Base-by-base conservation (phyloP, 306 rosid species). In the Sechiopsis laciniata region DNA sequence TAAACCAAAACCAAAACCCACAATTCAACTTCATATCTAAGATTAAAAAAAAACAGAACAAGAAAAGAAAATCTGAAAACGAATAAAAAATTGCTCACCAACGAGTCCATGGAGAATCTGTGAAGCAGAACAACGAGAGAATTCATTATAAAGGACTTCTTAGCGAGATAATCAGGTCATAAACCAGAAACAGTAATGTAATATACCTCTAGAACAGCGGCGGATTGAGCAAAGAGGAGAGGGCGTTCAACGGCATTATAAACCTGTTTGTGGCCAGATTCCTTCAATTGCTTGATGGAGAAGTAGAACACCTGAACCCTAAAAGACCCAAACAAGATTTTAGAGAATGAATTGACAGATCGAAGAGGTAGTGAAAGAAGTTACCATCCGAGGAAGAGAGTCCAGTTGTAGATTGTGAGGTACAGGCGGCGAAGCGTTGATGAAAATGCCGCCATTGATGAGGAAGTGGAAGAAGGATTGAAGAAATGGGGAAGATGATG, bases 41-140 rank as follows among this genome's bases (percentile, higher is more conserved):
- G 71, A 13, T 10, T 26, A 26, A 32, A n/a, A 32, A n/a, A 37
- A 64, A 51, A 69, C 66, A 59, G 68, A 55, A 59, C 15, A 64
- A 16, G 50, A 59, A 64, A 16, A n/a, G 50, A 55, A 16, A 13
- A 63, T 50, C 58, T 20, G 6, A 21, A 35, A 51, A 20, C 55
- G 76, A 59, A 67, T 37, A 60, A 32, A 35, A 26, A 21, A 74
- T 61, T 76, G 85, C 97, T 85, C 77, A 94, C 98, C 98, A 4
- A 91, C 74, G 70, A 94, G 86, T 50, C 95, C 89, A 79, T 94
- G 99, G 78, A 91, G 80, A 82, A 94, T 85, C 99, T 92, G 83
- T 56, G 60, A 73, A 40, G 29, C 53, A 76, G 65, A 29, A 58
- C 11, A 57, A n/a, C 22, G 16, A 13, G 29, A 22, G 74, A 74